phyloP scores from a whole-genome alignment of 2,329 filamentous ascomycete genomes.

The Trichocomaceae sp. region DNA sequence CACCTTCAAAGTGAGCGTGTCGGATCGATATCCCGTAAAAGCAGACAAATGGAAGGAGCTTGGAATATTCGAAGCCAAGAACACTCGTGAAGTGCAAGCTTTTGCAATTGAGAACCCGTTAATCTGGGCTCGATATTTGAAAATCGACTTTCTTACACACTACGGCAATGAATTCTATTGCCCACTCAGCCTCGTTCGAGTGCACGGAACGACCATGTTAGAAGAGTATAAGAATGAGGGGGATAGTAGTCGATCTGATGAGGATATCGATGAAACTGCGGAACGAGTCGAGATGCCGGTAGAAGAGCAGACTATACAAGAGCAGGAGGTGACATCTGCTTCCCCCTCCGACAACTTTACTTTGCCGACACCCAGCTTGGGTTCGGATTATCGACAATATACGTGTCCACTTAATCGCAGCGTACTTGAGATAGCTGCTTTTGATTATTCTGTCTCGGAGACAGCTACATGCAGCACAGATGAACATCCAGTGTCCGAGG shows the following conservation, averaged over 20 bases:
- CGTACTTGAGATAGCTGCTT: constrained; percentile 6
- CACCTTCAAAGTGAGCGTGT: constrained; percentile 83
- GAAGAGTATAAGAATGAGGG: constrained; percentile 87
- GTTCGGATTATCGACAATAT: background rate
- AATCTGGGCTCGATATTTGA: constrained; percentile 90
- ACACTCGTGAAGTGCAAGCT: constrained; percentile 87
- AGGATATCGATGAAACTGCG: constrained; percentile 50
- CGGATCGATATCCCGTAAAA: constrained; percentile 90
- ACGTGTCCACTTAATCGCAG: constrained; percentile 1
- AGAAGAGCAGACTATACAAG: constrained; percentile 14
- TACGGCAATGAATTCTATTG: constrained; percentile 98
- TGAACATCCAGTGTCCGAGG: background rate
- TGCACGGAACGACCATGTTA: constrained; percentile 92
- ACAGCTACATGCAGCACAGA: constrained; percentile 4
- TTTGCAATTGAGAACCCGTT: constrained; percentile 91
- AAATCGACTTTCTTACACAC: constrained; percentile 85
- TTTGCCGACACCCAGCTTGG: background rate
- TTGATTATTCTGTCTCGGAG: background rate
- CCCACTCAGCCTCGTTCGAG: constrained; percentile 78
- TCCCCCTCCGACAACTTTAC: background rate
- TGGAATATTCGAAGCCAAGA: constrained; percentile 83
- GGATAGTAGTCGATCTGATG: constrained; percentile 54
- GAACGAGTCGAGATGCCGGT: constrained; percentile 15
- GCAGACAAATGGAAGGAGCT: constrained; percentile 83
- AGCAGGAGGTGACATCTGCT: background rate